These are phyloP conservation scores for Trypanosoma avium DNA, from an alignment of 208 protist species.

Conservation along the genomic window DNA sequence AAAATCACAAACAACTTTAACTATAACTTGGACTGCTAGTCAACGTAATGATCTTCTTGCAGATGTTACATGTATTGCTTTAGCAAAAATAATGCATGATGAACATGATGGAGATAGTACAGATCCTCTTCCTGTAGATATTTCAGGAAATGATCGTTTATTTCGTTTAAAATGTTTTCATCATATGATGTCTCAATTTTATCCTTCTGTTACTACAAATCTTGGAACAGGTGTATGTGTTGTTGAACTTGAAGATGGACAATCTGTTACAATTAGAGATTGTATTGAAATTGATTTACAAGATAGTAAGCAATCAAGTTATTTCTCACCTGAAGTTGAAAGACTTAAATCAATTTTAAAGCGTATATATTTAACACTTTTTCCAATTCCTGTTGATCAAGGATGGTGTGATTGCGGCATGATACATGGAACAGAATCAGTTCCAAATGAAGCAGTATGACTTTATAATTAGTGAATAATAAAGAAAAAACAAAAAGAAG, in stretches of 20 bases:
- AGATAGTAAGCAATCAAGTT: conserved; percentile 46
- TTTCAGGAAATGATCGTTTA: conserved; percentile 74
- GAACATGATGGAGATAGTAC: conserved; percentile 38
- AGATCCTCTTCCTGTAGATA: conserved; percentile 74
- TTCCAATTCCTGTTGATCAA: conserved; percentile 87
- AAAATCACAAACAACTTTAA: conserved; percentile 82
- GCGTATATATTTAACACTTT: conserved; percentile 88
- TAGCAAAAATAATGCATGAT: conserved; percentile 76
- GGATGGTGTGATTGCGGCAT: conserved; percentile 92
- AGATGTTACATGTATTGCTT: conserved; percentile 86
- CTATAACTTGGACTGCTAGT: conserved; percentile 78
- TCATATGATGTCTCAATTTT: conserved; percentile 92
- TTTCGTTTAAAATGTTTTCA: conserved; percentile 93
- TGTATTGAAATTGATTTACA: conserved; percentile 89
- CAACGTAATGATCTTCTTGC: conserved; percentile 89
- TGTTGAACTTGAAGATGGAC: conserved; percentile 69
- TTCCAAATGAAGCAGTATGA: conserved; percentile 22
- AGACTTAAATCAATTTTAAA: conserved; percentile 80
- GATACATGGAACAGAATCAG: conserved; percentile 67
- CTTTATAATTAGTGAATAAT: no score
- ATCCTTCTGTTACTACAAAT: conserved; percentile 75
- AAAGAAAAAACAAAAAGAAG: not conserved
- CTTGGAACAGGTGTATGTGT: conserved; percentile 65
- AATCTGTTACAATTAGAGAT: conserved; percentile 65
- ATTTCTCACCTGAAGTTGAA: conserved; percentile 59